A percentile compares a stretch with the other conserved stretches of the same genome.
Evolutionary conservation across 2,329 filamentous ascomycete species (phyloP).

Genomic region (Hysterium pulicare): DNA sequence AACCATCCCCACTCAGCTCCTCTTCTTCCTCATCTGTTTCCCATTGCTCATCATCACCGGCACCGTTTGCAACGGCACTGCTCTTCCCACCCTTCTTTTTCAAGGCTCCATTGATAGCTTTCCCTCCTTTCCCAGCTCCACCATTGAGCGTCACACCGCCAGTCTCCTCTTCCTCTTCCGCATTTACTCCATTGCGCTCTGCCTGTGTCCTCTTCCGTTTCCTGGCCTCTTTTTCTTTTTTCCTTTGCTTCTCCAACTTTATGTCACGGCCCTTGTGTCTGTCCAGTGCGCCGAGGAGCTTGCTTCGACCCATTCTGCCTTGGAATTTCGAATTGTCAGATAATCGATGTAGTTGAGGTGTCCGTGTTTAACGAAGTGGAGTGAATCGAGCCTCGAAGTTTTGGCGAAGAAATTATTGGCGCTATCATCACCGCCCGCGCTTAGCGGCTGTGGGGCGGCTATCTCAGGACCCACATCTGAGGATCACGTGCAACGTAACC

Average conservation of each 20-base stretch:
- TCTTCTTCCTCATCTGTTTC: slow-evolving; percentile 28
- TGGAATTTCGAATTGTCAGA: not conserved
- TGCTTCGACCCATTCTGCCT: slow-evolving; percentile 49
- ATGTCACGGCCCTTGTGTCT: slow-evolving; percentile 62
- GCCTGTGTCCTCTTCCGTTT: slow-evolving; percentile 49
- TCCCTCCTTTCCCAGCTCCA: slow-evolving; percentile 28
- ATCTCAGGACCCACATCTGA: not conserved
- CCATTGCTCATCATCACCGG: slow-evolving; percentile 20
- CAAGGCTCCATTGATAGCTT: slow-evolving; percentile 26
- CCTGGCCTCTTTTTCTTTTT: slow-evolving; percentile 56
- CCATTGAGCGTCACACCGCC: slow-evolving; percentile 28
- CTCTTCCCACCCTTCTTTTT: slow-evolving; percentile 18
- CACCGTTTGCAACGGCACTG: slow-evolving; percentile 35
- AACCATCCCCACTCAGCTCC: slow-evolving; percentile 39
- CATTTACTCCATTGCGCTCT: slow-evolving; percentile 5
- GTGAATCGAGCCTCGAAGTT: slow-evolving; percentile 29
- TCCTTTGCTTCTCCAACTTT: slow-evolving; percentile 73
- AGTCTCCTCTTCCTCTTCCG: slow-evolving; percentile 18
- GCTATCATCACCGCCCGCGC: slow-evolving; percentile 29
- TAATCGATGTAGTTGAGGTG: not conserved
- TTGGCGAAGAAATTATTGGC: slow-evolving; percentile 32
- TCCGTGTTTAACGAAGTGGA: slow-evolving; percentile 4
- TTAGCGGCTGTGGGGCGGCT: slow-evolving; percentile 17
- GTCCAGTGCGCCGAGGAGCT: slow-evolving; percentile 58
- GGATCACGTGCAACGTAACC: slow-evolving; percentile 23